Conservation (phyloP, 2,329 filamentous ascomycete genomes). For the Diplodia corticola region DNA sequence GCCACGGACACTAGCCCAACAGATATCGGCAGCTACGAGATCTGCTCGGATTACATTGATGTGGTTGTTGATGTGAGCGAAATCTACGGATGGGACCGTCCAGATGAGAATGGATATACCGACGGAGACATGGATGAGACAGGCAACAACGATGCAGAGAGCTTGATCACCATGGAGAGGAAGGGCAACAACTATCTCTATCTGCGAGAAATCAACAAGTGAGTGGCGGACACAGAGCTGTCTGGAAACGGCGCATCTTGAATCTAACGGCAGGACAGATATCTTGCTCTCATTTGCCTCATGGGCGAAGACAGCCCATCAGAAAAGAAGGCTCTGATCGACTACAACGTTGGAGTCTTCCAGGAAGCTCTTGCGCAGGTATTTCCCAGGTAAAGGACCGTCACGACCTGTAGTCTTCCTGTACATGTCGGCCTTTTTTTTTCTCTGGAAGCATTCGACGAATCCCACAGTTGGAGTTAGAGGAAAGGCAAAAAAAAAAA, state of each 20-base stretch:
- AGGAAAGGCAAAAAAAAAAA: neutral
- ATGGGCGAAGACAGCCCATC: constrained; percentile 81
- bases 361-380: constrained; percentile 78
- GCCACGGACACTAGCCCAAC: constrained; percentile 91
- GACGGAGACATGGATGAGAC: constrained; percentile 34
- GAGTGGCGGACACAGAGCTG: constrained; percentile 32
- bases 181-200: constrained; percentile 62
- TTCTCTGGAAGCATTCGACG: neutral
- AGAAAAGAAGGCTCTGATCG: constrained; percentile 79
- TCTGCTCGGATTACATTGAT: constrained; percentile 98
- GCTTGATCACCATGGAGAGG: constrained; percentile 62
- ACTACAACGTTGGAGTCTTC: constrained; percentile 83
- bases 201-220: constrained; percentile 67
- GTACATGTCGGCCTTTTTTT: neutral
- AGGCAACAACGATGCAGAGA: constrained; percentile 58
- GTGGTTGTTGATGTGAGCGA: constrained; percentile 97
- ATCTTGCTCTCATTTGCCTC: constrained; percentile 78
- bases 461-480: neutral
- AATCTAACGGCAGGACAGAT: constrained; percentile 46
- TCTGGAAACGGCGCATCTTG: neutral
- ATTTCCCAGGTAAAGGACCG: constrained; percentile 55
- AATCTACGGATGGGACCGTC: constrained; percentile 77
- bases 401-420: neutral
- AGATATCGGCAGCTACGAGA: constrained; percentile 95
- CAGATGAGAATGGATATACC: constrained; percentile 32